Evolutionary conservation across 257 asterid species (phyloP).

Genomic region (Handroanthus guayacan): DNA sequence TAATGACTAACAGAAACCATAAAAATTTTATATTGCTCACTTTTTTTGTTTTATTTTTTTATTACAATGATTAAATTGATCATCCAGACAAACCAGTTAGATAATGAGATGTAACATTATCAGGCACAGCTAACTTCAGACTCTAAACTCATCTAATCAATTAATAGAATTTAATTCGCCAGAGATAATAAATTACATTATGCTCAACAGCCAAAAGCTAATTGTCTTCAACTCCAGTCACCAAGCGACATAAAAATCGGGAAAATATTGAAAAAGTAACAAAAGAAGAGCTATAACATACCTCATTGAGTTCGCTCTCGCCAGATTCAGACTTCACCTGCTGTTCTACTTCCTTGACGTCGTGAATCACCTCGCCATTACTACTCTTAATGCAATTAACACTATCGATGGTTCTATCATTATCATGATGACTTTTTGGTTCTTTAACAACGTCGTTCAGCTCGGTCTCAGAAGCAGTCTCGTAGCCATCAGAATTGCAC

Average conservation of each 20-base stretch:
- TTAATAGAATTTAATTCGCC: neutral
- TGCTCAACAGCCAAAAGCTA: neutral
- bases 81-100: no score
- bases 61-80: no score
- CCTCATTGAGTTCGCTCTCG: slow-evolving; percentile 49
- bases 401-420: slow-evolving; percentile 16
- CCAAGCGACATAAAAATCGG: neutral
- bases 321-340: slow-evolving; percentile 34
- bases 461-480: slow-evolving; percentile 92
- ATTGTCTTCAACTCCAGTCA: neutral
- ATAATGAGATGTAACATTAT: neutral
- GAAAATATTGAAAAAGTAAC: neutral
- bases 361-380: slow-evolving; percentile 35
- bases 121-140: slow-evolving; percentile 22
- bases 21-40: no score
- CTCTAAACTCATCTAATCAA: neutral
- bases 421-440: slow-evolving; percentile 31
- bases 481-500: slow-evolving; percentile 31
- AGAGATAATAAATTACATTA: no score
- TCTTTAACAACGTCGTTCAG: slow-evolving; percentile 51
- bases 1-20: no score
- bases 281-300: slow-evolving; percentile 5
- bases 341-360: slow-evolving; percentile 36
- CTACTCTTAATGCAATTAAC: slow-evolving; percentile 21
- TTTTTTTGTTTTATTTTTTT: no score